Conservation (phyloP, 805 yeast genomes). For the Barnettozyma vustinii region DNA sequence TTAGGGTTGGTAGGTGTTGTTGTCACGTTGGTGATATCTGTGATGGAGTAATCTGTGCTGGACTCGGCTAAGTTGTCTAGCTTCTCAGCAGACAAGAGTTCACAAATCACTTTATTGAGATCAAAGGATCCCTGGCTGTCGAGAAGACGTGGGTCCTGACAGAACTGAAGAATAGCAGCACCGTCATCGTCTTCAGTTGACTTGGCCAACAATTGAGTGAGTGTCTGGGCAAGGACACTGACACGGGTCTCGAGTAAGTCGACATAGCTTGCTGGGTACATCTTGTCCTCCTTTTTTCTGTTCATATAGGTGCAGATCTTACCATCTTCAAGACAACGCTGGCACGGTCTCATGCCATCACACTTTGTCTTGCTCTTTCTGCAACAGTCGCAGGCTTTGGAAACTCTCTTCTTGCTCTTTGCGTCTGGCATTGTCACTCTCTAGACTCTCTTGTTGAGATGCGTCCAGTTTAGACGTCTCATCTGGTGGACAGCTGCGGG, state of each 20-base stretch:
- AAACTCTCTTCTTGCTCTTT: slow-evolving; percentile 27
- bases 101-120: slow-evolving; percentile 23
- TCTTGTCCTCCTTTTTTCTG: slow-evolving; percentile 43
- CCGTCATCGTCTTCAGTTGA: slow-evolving; percentile 9
- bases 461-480: neutral
- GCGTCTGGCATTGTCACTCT: neutral
- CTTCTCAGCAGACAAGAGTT: slow-evolving; percentile 19
- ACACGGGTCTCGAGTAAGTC: slow-evolving; percentile 45
- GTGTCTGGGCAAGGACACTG: slow-evolving; percentile 39
- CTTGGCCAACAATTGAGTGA: slow-evolving; percentile 25
- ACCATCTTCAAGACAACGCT: slow-evolving; percentile 47
- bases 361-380: slow-evolving; percentile 41
- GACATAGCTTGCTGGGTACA: slow-evolving; percentile 41
- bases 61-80: slow-evolving; percentile 23
- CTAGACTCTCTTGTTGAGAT: no score
- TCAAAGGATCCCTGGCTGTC: slow-evolving; percentile 22
- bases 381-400: slow-evolving; percentile 43
- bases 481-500: neutral
- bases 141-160: slow-evolving; percentile 14
- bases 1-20: neutral
- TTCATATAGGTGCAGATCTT: slow-evolving; percentile 53
- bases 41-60: slow-evolving; percentile 16
- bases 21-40: slow-evolving; percentile 22
- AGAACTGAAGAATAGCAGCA: slow-evolving; percentile 13
- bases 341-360: slow-evolving; percentile 44